Base-by-base conservation (phyloP, 305 asterid species). In the Fraxinus latifolia region DNA sequence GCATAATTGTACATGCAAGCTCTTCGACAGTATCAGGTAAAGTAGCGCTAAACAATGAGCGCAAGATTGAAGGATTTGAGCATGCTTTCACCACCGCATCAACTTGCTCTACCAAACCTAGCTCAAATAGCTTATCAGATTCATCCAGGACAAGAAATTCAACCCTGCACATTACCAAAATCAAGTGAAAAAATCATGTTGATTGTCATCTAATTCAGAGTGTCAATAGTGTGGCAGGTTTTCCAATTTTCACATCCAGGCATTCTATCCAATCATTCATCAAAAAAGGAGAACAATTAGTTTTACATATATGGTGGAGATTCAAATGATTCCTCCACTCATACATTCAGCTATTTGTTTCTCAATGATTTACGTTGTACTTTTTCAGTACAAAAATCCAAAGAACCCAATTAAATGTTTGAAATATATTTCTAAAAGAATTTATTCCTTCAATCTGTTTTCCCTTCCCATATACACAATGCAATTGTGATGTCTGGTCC, bases 1-100 rank as follows among this genome's bases (percentile, higher is more conserved):
- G 98, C 98, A 95, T 93, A 62, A 93, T 93, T 75, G 97, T 92
- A n/a, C 97, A 95, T 42, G 98, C 98, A 84, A 94, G 95, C 76
- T 89, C 95, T 90, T 93, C 98, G 79, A 95, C 94, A 15, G 89
- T 87, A 86, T 95, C 98, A 27, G 98, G 98, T 86, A 93, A 90
- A 86, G 98, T 95, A 85, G 98, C 98, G 82, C 97, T 95, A 80
- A 92, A 95, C 81, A 95, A 82, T 25, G 97, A 92, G 76, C 97
- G 96, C 74, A 91, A 17, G 79, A 95, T 93, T 81, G 95, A 90
- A 85, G 98, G 98, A 84, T 93, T 93, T 50, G 98, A 91, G 90
- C 98, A 95, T 15, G 96, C 97, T 87, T 93, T 95, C 74, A 95
- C 97, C 82, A 93, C 97, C 15, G 93, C 89, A 89, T 95, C 98